Percentiles rank a stretch among this genome's conserved stretches.
These are phyloP conservation scores for Mediolabrus comicus DNA, from an alignment of 108 stramenopile genomes.

Conservation along the genomic window DNA sequence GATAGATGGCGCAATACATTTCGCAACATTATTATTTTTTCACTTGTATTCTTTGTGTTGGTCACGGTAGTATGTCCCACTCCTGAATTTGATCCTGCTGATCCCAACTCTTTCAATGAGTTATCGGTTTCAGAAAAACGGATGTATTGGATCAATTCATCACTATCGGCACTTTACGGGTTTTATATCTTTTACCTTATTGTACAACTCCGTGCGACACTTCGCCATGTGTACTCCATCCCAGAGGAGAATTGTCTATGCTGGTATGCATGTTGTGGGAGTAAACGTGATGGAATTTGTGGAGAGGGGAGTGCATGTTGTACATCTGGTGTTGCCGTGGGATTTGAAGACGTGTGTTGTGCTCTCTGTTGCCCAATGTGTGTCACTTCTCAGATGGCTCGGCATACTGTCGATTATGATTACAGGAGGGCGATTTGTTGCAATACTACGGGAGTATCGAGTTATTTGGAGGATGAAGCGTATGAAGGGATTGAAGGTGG, in stretches of 20 bases:
- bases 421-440: constrained; percentile 63
- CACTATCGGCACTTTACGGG: background rate
- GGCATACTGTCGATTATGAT: constrained; percentile 85
- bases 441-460: constrained; percentile 56
- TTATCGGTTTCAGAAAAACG: constrained; percentile 6
- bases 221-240: constrained; percentile 42
- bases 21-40: constrained; percentile 16
- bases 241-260: constrained; percentile 40
- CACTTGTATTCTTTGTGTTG: constrained; percentile 6
- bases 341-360: constrained; percentile 80
- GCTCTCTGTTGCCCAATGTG: constrained; percentile 71
- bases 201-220: constrained; percentile 25
- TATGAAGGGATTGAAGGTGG: constrained; percentile 23
- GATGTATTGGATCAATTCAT: constrained; percentile 21
- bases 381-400: constrained; percentile 66
- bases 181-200: constrained; percentile 28
- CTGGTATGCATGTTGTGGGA: constrained; percentile 19
- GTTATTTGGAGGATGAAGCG: constrained; percentile 47
- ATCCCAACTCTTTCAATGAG: constrained; percentile 3
- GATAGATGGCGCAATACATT: constrained; percentile 33
- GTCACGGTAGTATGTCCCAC: background rate
- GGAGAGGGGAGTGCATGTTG: constrained; percentile 1
- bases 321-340: constrained; percentile 22
- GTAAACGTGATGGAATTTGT: constrained; percentile 18
- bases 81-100: background rate